Conservation (phyloP, 139 green algal genomes). For the Dunaliella primolecta region DNA sequence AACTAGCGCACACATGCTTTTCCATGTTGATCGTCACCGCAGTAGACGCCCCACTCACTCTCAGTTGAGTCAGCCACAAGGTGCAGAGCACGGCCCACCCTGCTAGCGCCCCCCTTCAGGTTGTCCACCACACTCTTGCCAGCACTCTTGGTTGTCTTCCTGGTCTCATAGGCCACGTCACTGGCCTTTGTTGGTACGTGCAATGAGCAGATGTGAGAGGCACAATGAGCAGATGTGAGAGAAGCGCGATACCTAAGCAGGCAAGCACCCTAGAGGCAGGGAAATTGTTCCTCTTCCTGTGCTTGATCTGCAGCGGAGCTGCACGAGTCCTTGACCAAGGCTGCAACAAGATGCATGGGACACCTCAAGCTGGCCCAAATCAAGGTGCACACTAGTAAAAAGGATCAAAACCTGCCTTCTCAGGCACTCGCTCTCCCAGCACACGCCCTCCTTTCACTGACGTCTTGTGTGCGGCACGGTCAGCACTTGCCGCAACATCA, state of each 20-base stretch:
- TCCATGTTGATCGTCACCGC: too few species aligned
- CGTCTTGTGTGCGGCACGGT: background rate
- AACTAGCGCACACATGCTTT: too few species aligned
- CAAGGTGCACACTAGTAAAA: too few species aligned
- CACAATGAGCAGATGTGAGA: too few species aligned
- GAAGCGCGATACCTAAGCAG: background rate
- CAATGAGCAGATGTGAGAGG: too few species aligned
- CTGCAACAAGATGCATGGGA: background rate
- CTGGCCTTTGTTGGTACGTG: background rate
- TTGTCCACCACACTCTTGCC: conserved; percentile 10
- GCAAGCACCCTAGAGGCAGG: background rate
- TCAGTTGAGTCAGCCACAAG: conserved; percentile 14
- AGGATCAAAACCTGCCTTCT: conserved; percentile 20
- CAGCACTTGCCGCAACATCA: background rate
- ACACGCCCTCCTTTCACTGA: conserved; percentile 3
- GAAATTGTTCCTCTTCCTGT: background rate
- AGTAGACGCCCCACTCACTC: too few species aligned
- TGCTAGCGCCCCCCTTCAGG: conserved; percentile 14
- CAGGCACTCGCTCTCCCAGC: background rate
- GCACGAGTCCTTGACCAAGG: background rate
- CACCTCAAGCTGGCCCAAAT: too few species aligned
- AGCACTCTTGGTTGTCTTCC: background rate
- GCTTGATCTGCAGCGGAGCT: background rate
- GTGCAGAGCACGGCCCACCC: conserved; percentile 13
- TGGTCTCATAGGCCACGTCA: background rate